Conservation (phyloP, 2,329 filamentous ascomycete species). For the Fusarium compactum region DNA sequence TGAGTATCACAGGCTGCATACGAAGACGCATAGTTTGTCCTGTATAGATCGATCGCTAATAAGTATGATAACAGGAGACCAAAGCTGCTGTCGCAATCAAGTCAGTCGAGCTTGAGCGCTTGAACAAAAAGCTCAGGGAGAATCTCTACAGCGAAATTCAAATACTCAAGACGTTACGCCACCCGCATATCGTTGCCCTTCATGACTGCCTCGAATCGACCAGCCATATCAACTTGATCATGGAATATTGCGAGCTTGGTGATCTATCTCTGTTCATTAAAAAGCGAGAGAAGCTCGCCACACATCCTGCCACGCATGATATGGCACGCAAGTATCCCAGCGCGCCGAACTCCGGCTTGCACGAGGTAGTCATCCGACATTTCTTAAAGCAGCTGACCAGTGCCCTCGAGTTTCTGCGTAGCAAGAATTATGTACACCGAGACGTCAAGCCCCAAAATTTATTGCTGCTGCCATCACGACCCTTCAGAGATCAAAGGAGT, state of each 20-base stretch:
- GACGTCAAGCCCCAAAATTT: constrained; percentile 98
- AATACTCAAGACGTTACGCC: constrained; percentile 91
- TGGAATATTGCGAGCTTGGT: constrained; percentile 98
- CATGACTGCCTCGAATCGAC: constrained; percentile 92
- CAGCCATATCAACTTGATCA: constrained; percentile 93
- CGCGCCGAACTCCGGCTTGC: constrained; percentile 82
- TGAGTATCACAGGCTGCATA: constrained; percentile 9
- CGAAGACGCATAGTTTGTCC: background rate
- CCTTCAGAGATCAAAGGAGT: constrained; percentile 69
- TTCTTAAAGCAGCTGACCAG: constrained; percentile 96
- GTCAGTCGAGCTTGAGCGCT: constrained; percentile 88
- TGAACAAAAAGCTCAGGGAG: constrained; percentile 96
- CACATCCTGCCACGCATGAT: constrained; percentile 84
- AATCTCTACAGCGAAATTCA: constrained; percentile 96
- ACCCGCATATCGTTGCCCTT: constrained; percentile 96
- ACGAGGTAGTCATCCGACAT: constrained; percentile 96
- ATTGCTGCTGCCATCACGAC: constrained; percentile 83
- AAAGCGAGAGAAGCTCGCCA: constrained; percentile 84
- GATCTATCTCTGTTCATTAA: constrained; percentile 97
- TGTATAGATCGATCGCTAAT: constrained; percentile 12
- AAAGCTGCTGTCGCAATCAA: constrained; percentile 93
- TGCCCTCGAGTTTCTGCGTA: constrained; percentile 87
- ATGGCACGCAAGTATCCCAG: constrained; percentile 96
- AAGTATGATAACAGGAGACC: constrained; percentile 68
- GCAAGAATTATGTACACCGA: constrained; percentile 90